A percentile compares a stretch with the other conserved stretches of the same genome.
These are phyloP conservation scores for Aspergillus viridinutans DNA, from an alignment of 2,329 filamentous ascomycete species.

Conservation along the genomic window DNA sequence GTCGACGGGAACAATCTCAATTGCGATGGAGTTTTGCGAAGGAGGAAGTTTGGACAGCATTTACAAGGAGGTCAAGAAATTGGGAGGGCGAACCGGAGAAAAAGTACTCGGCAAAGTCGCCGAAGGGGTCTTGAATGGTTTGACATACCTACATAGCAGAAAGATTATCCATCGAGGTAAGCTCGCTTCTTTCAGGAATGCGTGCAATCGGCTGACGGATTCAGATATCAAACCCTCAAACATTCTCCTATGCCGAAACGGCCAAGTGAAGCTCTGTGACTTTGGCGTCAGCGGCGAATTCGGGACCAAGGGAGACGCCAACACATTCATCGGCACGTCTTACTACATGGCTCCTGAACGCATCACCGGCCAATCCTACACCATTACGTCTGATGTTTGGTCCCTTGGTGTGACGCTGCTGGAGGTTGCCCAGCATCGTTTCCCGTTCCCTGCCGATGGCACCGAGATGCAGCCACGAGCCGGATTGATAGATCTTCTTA, in stretches of 20 bases:
- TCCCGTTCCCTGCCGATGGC: slow-evolving; percentile 95
- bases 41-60: slow-evolving; percentile 94
- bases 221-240: slow-evolving; percentile 95
- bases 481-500: slow-evolving; percentile 88
- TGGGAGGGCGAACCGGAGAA: slow-evolving; percentile 90
- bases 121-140: slow-evolving; percentile 85
- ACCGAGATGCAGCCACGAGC: slow-evolving; percentile 92
- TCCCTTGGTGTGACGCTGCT: slow-evolving; percentile 92
- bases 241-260: slow-evolving; percentile 85
- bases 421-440: slow-evolving; percentile 98
- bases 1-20: slow-evolving; percentile 93
- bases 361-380: slow-evolving; percentile 96
- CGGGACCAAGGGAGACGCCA: slow-evolving; percentile 95
- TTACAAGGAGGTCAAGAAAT: slow-evolving; percentile 93
- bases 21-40: slow-evolving; percentile 99
- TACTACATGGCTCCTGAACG: slow-evolving; percentile 99
- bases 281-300: slow-evolving; percentile 98
- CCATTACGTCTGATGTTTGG: slow-evolving; percentile 98
- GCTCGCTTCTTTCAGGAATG: slow-evolving; percentile 1
- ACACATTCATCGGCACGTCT: slow-evolving; percentile 97
- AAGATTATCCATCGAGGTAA: slow-evolving; percentile 88
- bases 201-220: not conserved
- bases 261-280: slow-evolving; percentile 95
- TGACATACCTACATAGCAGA: slow-evolving; percentile 91
- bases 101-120: slow-evolving; percentile 97